Evolutionary conservation across 352 stramenopile genomes (phyloP).

Genomic region (Phytophthora litchii): DNA sequence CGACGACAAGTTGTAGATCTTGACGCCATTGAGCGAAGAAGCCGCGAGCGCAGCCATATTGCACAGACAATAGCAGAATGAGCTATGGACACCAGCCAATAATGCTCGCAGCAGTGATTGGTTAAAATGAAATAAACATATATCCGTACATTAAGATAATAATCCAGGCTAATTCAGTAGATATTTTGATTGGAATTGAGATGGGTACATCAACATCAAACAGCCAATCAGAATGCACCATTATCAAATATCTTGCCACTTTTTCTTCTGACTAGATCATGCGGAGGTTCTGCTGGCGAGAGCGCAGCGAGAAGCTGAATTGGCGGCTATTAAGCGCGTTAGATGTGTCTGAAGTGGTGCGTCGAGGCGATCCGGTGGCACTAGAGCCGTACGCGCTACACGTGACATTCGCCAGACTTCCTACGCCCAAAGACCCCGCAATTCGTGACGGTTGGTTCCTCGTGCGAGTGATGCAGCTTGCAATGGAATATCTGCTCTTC

Average conservation of each 20-base stretch:
- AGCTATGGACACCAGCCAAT: conserved; percentile 26
- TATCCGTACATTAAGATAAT: too few relatives aligned
- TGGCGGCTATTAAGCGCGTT: conserved; percentile 65
- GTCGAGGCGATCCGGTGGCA: conserved; percentile 54
- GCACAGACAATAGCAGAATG: not conserved
- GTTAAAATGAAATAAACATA: not conserved
- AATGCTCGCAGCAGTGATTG: conserved; percentile 8
- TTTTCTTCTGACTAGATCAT: conserved; percentile 17
- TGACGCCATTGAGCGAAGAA: conserved; percentile 91
- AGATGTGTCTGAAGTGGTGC: conserved; percentile 57
- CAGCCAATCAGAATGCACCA: conserved; percentile 4
- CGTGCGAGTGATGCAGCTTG: conserved; percentile 68
- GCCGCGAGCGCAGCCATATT: conserved; percentile 80
- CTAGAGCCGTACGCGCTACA: conserved; percentile 78
- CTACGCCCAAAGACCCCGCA: conserved; percentile 19
- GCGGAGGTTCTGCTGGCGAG: conserved; percentile 73
- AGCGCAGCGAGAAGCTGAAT: conserved; percentile 76
- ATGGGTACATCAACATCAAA: conserved; percentile 11
- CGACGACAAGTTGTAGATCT: conserved; percentile 96
- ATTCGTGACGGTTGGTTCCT: conserved; percentile 73
- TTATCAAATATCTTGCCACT: conserved; percentile 19
- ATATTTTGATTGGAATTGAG: not conserved
- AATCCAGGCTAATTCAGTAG: not conserved
- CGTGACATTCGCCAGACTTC: conserved; percentile 72
- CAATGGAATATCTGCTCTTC: conserved; percentile 83